A percentile compares a stretch with the other conserved stretches of the same genome.
phyloP scores from a whole-genome alignment of 768 basidiomycete species.

The Boletus eberwhitei region DNA sequence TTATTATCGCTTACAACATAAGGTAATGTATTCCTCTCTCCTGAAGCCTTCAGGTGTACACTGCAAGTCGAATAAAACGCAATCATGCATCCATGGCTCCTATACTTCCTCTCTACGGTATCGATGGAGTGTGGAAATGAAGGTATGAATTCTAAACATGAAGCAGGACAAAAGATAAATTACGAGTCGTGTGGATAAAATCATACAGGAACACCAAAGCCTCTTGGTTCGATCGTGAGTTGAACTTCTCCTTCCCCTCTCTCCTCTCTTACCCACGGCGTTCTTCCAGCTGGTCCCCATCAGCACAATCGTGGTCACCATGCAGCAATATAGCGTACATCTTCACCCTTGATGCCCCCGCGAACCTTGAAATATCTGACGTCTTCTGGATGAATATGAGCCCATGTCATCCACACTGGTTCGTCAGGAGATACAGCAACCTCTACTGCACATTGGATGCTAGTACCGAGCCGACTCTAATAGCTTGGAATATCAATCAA shows the following conservation, averaged over 20 bases:
- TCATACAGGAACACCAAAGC: not conserved
- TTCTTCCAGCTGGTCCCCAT: conserved; percentile 17
- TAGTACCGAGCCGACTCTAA: conserved; percentile 75
- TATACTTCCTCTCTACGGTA: not conserved
- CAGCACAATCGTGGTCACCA: conserved; percentile 17
- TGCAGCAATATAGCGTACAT: conserved; percentile 4
- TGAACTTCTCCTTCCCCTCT: not conserved
- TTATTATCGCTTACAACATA: conserved; percentile 22
- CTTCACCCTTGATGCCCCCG: too few relatives aligned
- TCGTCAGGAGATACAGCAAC: conserved; percentile 32
- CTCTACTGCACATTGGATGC: conserved; percentile 56
- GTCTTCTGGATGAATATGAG: conserved; percentile 62
- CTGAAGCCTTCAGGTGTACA: conserved; percentile 11
- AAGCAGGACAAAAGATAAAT: not conserved
- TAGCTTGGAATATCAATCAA: conserved; percentile 5
- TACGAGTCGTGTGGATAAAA: not conserved
- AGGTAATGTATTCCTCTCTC: conserved; percentile 26
- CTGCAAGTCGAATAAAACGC: conserved; percentile 12
- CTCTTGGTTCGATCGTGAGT: not conserved
- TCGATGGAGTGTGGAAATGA: not conserved
- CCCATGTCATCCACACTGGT: conserved; percentile 47
- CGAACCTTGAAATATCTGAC: too few relatives aligned
- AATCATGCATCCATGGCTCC: not conserved
- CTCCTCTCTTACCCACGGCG: not conserved
- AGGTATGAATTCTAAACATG: not conserved